Conservation (phyloP, 1,284 basidiomycete genomes). For the Trametes pubescens region DNA sequence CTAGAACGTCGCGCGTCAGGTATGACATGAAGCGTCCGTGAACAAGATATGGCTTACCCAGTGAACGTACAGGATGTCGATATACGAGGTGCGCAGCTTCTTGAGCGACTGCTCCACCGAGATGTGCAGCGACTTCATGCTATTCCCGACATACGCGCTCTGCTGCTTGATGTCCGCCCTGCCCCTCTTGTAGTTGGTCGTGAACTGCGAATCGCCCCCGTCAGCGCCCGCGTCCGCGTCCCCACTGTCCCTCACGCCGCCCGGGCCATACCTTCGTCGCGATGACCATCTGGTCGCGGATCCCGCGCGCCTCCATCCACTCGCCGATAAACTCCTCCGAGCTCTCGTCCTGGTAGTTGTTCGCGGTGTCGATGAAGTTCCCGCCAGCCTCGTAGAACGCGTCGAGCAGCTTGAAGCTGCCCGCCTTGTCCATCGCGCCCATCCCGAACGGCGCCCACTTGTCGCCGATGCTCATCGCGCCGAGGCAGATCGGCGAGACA, state of each 20-base stretch:
- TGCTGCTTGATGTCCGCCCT: constrained; percentile 37
- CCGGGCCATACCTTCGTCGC: constrained; percentile 56
- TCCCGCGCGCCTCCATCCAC: constrained; percentile 59
- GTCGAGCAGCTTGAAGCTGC: constrained; percentile 55
- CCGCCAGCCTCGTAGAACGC: constrained; percentile 43
- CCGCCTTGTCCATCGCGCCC: constrained; percentile 47
- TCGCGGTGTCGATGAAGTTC: constrained; percentile 66
- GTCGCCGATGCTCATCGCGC: constrained; percentile 58
- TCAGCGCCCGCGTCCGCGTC: neutral
- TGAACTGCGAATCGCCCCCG: constrained; percentile 11
- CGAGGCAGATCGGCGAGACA: constrained; percentile 59
- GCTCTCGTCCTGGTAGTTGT: constrained; percentile 45
- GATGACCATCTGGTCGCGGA: constrained; percentile 62
- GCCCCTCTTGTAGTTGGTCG: constrained; percentile 34
- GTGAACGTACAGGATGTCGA: constrained; percentile 45
- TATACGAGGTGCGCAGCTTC: constrained; percentile 63
- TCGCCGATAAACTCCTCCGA: constrained; percentile 65
- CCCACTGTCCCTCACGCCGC: neutral
- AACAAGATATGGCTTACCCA: neutral
- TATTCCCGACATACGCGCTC: constrained; percentile 50
- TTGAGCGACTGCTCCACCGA: constrained; percentile 55
- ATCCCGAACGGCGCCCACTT: constrained; percentile 45
- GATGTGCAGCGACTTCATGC: constrained; percentile 50
- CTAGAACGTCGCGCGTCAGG: constrained; percentile 39
- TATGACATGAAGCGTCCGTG: constrained; percentile 38